A percentile compares a stretch with the other conserved stretches of the same genome.
phyloP scores from a whole-genome alignment of 2,329 filamentous ascomycete genomes.

The Colletotrichum sp. region DNA sequence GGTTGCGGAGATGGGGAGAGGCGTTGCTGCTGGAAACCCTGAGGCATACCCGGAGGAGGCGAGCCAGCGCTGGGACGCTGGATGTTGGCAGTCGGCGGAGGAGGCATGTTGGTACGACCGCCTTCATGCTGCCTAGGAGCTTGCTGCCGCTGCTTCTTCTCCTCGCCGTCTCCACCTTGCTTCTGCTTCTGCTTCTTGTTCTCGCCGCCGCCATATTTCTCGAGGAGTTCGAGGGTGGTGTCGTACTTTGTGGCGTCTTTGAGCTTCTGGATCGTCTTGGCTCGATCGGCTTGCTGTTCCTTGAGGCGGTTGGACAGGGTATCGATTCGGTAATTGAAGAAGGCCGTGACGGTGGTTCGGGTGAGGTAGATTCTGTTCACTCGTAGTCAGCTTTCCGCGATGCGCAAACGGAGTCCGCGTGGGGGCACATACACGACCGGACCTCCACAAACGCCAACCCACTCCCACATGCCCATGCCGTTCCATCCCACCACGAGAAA shows the following conservation, averaged over 20 bases:
- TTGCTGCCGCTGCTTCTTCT: constrained; percentile 31
- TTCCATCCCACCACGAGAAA: constrained; percentile 84
- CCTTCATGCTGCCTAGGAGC: constrained; percentile 24
- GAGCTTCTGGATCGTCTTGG: constrained; percentile 88
- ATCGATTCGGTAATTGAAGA: constrained; percentile 83
- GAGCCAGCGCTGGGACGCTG: constrained; percentile 42
- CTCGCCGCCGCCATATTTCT: constrained; percentile 85
- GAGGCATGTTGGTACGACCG: constrained; percentile 54
- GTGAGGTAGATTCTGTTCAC: constrained; percentile 75
- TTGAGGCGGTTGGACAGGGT: constrained; percentile 73
- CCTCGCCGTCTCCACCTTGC: constrained; percentile 26
- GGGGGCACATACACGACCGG: constrained; percentile 70
- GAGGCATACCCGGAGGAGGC: constrained; percentile 25
- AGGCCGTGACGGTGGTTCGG: constrained; percentile 68
- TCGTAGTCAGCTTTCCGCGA: not conserved
- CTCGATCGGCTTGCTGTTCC: constrained; percentile 77
- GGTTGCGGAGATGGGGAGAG: constrained; percentile 26
- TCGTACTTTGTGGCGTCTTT: constrained; percentile 97
- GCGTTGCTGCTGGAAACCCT: constrained; percentile 14
- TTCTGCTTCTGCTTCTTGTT: constrained; percentile 43
- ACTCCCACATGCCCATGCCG: constrained; percentile 79
- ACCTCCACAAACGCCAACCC: constrained; percentile 77
- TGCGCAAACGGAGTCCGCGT: not conserved
- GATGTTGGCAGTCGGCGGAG: constrained; percentile 69
- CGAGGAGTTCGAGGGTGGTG: constrained; percentile 87